These are phyloP conservation scores for Termitomyces sp. DNA, from an alignment of 768 basidiomycete genomes.

Conservation along the genomic window DNA sequence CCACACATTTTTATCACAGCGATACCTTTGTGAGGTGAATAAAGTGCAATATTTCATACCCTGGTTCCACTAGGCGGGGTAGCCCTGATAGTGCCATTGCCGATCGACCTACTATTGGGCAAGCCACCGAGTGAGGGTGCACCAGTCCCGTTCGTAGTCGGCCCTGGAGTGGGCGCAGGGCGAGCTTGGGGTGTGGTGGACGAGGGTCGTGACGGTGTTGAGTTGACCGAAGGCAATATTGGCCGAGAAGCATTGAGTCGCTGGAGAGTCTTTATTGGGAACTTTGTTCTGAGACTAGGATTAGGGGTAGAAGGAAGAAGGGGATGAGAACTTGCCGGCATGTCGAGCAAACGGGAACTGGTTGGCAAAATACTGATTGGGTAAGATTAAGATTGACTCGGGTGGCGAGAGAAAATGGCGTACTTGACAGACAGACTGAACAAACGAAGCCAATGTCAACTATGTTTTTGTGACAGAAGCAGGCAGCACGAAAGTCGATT, in stretches of 20 bases:
- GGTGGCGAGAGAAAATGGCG: conserved; percentile 25
- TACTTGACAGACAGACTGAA: conserved; percentile 96
- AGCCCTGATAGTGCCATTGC: conserved; percentile 8
- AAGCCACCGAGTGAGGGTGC: conserved; percentile 2
- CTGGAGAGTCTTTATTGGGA: conserved; percentile 89
- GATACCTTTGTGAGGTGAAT: conserved; percentile 31
- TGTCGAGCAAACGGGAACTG: conserved; percentile 89
- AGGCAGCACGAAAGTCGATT: conserved; percentile 95
- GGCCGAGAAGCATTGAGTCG: conserved; percentile 62
- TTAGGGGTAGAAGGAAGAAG: conserved; percentile 2
- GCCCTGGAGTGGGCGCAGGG: conserved; percentile 13
- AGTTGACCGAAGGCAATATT: conserved; percentile 18
- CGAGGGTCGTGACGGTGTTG: conserved; percentile 21
- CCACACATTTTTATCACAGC: conserved; percentile 55
- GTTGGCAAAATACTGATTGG: conserved; percentile 84
- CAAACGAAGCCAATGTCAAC: conserved; percentile 97
- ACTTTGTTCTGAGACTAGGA: conserved; percentile 66
- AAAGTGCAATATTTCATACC: not conserved
- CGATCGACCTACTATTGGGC: conserved; percentile 15
- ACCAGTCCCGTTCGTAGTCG: conserved; percentile 16
- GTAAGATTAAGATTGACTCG: not conserved
- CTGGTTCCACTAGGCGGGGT: conserved; percentile 12
- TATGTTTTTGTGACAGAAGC: conserved; percentile 97
- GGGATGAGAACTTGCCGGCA: conserved; percentile 61
- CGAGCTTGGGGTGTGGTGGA: conserved; percentile 29